Percentiles rank a stretch among this genome's conserved stretches.
Conservation (phyloP, 225 moss, liverwort and hornwort species). For the Asterella californica region DNA sequence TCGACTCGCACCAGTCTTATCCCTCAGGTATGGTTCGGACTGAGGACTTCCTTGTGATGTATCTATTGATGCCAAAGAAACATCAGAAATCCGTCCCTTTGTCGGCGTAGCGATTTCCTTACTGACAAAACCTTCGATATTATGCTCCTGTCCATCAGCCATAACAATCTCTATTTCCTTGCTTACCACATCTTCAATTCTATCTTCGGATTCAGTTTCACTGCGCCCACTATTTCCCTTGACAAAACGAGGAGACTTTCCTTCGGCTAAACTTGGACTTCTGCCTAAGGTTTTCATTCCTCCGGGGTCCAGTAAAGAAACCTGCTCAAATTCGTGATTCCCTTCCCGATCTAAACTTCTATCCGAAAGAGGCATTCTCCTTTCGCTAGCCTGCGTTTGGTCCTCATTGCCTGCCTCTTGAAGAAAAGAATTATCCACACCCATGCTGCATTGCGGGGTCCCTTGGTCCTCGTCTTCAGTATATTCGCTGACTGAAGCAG, state of each 20-base stretch:
- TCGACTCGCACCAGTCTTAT: slow-evolving; percentile 9
- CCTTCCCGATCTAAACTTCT: slow-evolving; percentile 18
- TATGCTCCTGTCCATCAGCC: slow-evolving; percentile 14
- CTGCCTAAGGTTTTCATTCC: slow-evolving; percentile 21
- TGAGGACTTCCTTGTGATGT: slow-evolving; percentile 8
- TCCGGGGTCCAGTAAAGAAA: slow-evolving; percentile 38
- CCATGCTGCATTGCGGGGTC: slow-evolving; percentile 29
- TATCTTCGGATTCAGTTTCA: slow-evolving; percentile 8
- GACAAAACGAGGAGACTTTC: neutral
- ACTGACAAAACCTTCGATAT: slow-evolving; percentile 6
- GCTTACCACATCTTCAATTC: neutral
- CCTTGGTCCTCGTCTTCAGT: slow-evolving; percentile 18
- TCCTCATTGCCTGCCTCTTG: slow-evolving; percentile 3
- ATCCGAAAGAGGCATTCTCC: slow-evolving; percentile 1
- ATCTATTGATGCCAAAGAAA: slow-evolving; percentile 9
- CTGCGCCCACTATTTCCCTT: neutral
- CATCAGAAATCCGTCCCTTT: slow-evolving; percentile 19
- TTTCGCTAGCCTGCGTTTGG: slow-evolving; percentile 13
- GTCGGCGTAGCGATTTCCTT: slow-evolving; percentile 16
- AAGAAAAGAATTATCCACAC: neutral
- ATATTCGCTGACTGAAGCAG: slow-evolving; percentile 7
- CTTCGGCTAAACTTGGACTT: slow-evolving; percentile 11
- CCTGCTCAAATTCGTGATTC: slow-evolving; percentile 30
- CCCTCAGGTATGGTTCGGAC: slow-evolving; percentile 15
- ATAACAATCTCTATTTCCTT: slow-evolving; percentile 27